Evolutionary conservation across 2,329 filamentous ascomycete genomes (phyloP), one percentile per base, ranked within the genome.

Genomic region (Penicillium thymicola): DNA sequence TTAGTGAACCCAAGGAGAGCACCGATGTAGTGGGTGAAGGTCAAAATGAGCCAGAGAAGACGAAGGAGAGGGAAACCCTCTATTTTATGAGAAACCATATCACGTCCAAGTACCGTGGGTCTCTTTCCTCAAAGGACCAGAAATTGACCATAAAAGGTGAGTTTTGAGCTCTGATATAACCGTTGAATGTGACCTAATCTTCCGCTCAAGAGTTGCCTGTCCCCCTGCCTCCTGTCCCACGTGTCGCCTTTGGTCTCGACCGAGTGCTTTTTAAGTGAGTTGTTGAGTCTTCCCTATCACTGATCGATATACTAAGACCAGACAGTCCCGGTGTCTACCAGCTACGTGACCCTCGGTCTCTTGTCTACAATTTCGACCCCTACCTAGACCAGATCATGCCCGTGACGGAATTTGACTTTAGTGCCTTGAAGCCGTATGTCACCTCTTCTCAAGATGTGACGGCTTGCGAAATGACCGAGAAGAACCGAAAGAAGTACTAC

Each of bases 281-380:
- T 18, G 4, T 30, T 58, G 34, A 45, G 6, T 28, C 5, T 27
- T 18, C 27, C 32, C 32, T 40, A 11, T 32, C 30, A 11, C 34
- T 28, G 8, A 21, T 43, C 21, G 11, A 9, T 30, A 28, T 42
- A 36, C 48, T 64, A 61, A 59, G 28, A 38, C 36, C 32, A 59
- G 62, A 30, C 46, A 81, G 78, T 67, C 88, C 88, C 2, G 92
- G 94, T 23, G 90, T 97, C 37, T 96, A 97, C 72, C 87, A 90
- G 49, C 82, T 99, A 50, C 92, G 96, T 74, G 94, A 99, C 71
- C 86, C 88, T 25, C 85, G 90, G 56, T 92, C 93, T 38, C 83
- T 86, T 18, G 91, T 97, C 7, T 99, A 86, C 81, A 99, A 99
- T 72, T 99, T 99, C 67, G 93, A 99, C 70, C 94, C 95, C 0